A percentile compares a stretch with the other conserved stretches of the same genome.
Conservation (phyloP, 495 filamentous ascomycete species). For the Parathielavia appendiculata region DNA sequence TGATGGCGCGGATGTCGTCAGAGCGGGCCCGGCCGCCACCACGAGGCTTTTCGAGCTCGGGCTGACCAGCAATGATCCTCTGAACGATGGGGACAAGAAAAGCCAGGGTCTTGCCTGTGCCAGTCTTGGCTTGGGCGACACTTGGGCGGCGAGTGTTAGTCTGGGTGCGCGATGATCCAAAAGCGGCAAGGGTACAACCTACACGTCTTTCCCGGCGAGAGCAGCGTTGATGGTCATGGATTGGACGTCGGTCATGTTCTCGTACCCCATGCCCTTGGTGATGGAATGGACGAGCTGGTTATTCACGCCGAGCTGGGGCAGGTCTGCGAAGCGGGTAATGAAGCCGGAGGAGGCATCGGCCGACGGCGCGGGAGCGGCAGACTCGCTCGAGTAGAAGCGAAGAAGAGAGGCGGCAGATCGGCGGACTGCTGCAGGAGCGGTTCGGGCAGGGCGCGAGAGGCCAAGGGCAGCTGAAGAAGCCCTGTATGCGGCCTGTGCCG, state of each 20-base stretch:
- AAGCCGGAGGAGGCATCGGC: constrained; percentile 17
- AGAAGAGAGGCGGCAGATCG: constrained; percentile 22
- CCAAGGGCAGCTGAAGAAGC: constrained; percentile 18
- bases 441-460: constrained; percentile 16
- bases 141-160: constrained; percentile 40
- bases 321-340: constrained; percentile 65
- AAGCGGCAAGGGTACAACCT: constrained; percentile 32
- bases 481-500: constrained; percentile 27
- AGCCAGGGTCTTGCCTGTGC: constrained; percentile 82
- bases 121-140: constrained; percentile 81
- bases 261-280: constrained; percentile 65
- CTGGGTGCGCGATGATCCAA: constrained; percentile 12
- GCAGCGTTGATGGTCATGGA: constrained; percentile 70
- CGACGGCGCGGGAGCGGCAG: constrained; percentile 23
- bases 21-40: constrained; percentile 35
- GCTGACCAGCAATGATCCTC: constrained; percentile 58
- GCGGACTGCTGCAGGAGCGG: constrained; percentile 10
- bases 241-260: constrained; percentile 93
- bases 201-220: constrained; percentile 78
- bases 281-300: constrained; percentile 60
- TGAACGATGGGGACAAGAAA: constrained; percentile 76
- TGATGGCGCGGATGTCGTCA: constrained; percentile 76
- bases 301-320: constrained; percentile 59
- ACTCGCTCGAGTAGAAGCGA: constrained; percentile 39
- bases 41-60: constrained; percentile 38